Evolutionary conservation across 2,329 filamentous ascomycete genomes (phyloP).

Genomic region (Ascochyta pisi): DNA sequence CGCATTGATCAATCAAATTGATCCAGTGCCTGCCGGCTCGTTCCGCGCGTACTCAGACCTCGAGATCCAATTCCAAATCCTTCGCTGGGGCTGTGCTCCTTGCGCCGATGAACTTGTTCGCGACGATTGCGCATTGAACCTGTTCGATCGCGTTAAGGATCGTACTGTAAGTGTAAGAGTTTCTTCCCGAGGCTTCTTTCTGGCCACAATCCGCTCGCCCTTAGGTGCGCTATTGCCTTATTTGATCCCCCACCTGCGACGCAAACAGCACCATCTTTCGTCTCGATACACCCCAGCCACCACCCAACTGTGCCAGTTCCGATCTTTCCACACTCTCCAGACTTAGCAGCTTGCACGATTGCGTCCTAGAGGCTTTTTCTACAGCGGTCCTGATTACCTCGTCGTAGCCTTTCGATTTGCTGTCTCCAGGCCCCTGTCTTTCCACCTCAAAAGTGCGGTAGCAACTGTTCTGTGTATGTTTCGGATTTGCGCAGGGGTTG

Average conservation of each 20-base stretch:
- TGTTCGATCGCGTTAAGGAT: conserved; percentile 28
- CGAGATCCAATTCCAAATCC: conserved; percentile 17
- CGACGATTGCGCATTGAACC: conserved; percentile 16
- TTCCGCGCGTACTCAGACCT: conserved; percentile 12
- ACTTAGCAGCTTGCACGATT: background rate
- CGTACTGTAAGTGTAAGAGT: conserved; percentile 33
- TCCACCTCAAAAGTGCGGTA: conserved; percentile 18
- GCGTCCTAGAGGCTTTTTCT: background rate
- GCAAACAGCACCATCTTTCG: conserved; percentile 26
- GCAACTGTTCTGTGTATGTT: conserved; percentile 30
- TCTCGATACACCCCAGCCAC: conserved; percentile 35
- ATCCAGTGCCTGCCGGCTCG: conserved; percentile 10
- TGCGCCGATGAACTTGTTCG: conserved; percentile 11
- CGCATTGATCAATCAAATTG: conserved; percentile 13
- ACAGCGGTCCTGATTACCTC: conserved; percentile 8
- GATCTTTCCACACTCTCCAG: conserved; percentile 1
- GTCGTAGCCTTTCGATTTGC: background rate
- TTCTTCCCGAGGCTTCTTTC: conserved; percentile 20
- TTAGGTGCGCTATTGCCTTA: conserved; percentile 20
- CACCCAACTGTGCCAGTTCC: conserved; percentile 17
- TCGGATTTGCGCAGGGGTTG: conserved; percentile 31
- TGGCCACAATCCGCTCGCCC: conserved; percentile 21
- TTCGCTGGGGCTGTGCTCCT: conserved; percentile 12
- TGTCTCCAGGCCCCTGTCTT: conserved; percentile 7
- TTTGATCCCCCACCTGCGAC: conserved; percentile 22